Base-by-base conservation (phyloP, 257 asterid genomes). In the Thymus mandschuricus region DNA sequence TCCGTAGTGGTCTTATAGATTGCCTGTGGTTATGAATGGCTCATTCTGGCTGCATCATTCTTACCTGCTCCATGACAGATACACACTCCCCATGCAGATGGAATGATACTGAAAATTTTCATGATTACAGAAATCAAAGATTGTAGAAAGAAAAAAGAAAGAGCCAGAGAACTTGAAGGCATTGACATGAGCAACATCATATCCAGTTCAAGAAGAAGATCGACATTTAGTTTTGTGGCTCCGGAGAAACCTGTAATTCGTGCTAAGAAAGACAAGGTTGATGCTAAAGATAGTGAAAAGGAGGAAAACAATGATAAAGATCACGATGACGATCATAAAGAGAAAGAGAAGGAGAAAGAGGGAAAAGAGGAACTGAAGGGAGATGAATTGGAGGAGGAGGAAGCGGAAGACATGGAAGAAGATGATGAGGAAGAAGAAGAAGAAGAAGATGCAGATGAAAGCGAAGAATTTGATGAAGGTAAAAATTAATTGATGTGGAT, bases 131-230 rank as follows among this genome's bases (percentile, higher is more conserved):
- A 94, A 80, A 94, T 91, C 70, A 89, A 88, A 75, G 95, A 91
- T 68, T 92, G 96, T 76, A 85, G 69, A 81, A 91, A 80, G 89
- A 91, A 83, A 86, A 94, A 89, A 85, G 93, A 91, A 48, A 91
- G 77, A 69, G 98, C 92, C 60, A 89, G 79, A 85, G 99, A 94
- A 83, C 94, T 94, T 60, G 99, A 94, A 85, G 99, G 98, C 70
- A 94, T 94, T 78, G 99, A 94, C 84, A 79, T 72, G 79, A 88
- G 96, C 83, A 94, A 94, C 84, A 91, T 94, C 68, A 87, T 94
- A 78, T 82, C 98, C 68, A 91, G 97, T 75, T 81, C 96, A 61
- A 87, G 99, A 74, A 83, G 99, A 79, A 85, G 99, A 86, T 87
- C 99, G 31, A 79, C 95, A 4, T 81, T 80, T 80, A 84, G 88